Conservation (phyloP, 2,329 filamentous ascomycete genomes). For the Epichloe coenophiala region DNA sequence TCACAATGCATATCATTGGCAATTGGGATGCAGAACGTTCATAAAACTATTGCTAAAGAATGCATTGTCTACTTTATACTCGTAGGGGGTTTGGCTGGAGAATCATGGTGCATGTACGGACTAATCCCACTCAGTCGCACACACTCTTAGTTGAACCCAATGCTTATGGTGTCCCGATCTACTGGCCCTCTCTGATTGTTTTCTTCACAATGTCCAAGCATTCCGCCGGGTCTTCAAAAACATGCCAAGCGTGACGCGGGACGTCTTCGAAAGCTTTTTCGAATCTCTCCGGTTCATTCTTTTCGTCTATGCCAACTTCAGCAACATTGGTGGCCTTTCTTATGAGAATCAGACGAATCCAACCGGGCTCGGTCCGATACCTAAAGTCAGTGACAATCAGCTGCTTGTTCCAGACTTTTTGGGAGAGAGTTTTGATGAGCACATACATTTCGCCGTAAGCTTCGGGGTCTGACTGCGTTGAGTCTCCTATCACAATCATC, state of each 20-base stretch:
- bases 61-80: too few species aligned
- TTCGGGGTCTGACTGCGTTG: slow-evolving; percentile 83
- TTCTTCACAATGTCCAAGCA: slow-evolving; percentile 25
- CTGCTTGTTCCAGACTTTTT: not conserved
- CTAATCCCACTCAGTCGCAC: not conserved
- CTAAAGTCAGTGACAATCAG: slow-evolving; percentile 17
- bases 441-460: slow-evolving; percentile 68
- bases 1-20: too few species aligned
- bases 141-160: not conserved
- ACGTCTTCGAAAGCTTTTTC: slow-evolving; percentile 69
- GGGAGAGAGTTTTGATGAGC: not conserved
- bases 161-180: not conserved
- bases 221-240: slow-evolving; percentile 69
- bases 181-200: slow-evolving; percentile 3
- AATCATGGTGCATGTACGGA: not conserved
- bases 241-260: slow-evolving; percentile 58
- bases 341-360: slow-evolving; percentile 76
- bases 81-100: not conserved
- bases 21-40: too few species aligned
- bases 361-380: slow-evolving; percentile 52
- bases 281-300: slow-evolving; percentile 64
- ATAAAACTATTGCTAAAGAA: too few species aligned
- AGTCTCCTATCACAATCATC: slow-evolving; percentile 79
- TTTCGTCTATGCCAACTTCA: slow-evolving; percentile 53
- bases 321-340: slow-evolving; percentile 68